Conservation (phyloP, 257 asterid genomes). For the Mitragyna speciosa region DNA sequence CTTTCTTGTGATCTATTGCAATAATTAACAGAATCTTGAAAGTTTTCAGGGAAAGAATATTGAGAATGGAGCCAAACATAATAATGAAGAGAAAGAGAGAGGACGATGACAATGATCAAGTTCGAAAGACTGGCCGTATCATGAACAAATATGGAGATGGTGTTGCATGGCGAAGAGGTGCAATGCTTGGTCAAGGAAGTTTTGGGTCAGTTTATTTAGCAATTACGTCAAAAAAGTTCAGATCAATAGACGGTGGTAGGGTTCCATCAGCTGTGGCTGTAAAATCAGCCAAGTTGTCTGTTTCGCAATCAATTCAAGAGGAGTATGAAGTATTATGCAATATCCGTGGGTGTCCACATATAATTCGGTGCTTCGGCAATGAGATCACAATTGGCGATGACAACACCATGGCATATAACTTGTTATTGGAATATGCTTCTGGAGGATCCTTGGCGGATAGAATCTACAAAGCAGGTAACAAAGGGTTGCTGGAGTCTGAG, state of each 20-base stretch:
- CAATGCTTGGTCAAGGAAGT: constrained; percentile 22
- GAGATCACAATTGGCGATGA: constrained; percentile 8
- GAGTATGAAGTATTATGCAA: constrained; percentile 9
- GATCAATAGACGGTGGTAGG: background rate
- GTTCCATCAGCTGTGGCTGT: constrained; percentile 20
- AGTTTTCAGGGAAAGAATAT: too few species aligned
- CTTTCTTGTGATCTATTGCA: too few species aligned
- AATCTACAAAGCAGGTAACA: background rate
- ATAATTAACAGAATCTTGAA: too few species aligned
- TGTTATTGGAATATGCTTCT: constrained; percentile 15
- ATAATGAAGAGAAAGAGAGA: too few species aligned
- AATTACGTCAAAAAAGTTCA: background rate
- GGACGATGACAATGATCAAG: too few species aligned
- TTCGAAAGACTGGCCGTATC: too few species aligned
- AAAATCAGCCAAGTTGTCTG: constrained; percentile 21
- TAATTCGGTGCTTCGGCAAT: constrained; percentile 14
- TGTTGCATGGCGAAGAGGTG: constrained; percentile 16
- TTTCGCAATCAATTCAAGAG: constrained; percentile 4
- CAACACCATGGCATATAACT: background rate
- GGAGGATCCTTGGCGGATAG: background rate
- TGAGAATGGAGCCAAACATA: too few species aligned
- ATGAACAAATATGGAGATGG: background rate
- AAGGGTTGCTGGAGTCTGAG: constrained; percentile 4
- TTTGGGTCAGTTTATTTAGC: constrained; percentile 24
- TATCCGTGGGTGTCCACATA: constrained; percentile 8